Evolutionary conservation across 805 yeast species (phyloP), one percentile per base, ranked within the genome.

Genomic region (Cyberlindnera petersonii): DNA sequence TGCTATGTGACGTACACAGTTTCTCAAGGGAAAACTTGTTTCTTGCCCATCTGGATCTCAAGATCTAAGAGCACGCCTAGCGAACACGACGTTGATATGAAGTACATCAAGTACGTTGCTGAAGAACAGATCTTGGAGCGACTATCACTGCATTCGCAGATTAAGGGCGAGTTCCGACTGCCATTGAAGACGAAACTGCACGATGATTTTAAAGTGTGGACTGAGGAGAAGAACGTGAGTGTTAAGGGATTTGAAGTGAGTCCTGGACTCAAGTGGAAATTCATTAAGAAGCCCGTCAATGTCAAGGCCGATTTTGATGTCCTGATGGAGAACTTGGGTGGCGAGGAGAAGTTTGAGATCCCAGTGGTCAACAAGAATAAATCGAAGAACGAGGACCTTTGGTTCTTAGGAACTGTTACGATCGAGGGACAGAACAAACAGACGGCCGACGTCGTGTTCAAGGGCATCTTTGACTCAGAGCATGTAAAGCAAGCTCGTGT

Each of bases 401-500:
- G 51, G 53, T 49, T 51, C 35, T 17, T 40, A 16, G 56, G 55
- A 0, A 45, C 40, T 6, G 50, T 39, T 4, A 42, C 40, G 2
- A 28, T 55, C 3, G 44, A 33, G 20, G 56, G 58, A 6, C 48
- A 46, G 32, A 42, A 39, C 24, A 48, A 43, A 2, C 28, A 37
- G 4, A 24, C 26, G 4, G 50, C 51, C 10, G 43, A 47, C 22
- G 52, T 53, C 6, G 51, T 47, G 1, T 53, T 47, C 33, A 52
- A 45, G 22, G 59, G 59, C 4, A 40, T 48, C 7, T 53, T 52
- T 27, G 57, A 52, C 26, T 40, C 48, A 17, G 59, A 53, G 16
- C 58, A 55, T 39, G 28, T 35, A 15, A 55, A 50, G n/a, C 55
- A 52, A 19, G 58, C 55, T 6, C 44, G 47, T n/a, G 29, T 55